phyloP scores from a whole-genome alignment of 2,329 filamentous ascomycete species.

The Gnomoniopsis smithogilvyi region DNA sequence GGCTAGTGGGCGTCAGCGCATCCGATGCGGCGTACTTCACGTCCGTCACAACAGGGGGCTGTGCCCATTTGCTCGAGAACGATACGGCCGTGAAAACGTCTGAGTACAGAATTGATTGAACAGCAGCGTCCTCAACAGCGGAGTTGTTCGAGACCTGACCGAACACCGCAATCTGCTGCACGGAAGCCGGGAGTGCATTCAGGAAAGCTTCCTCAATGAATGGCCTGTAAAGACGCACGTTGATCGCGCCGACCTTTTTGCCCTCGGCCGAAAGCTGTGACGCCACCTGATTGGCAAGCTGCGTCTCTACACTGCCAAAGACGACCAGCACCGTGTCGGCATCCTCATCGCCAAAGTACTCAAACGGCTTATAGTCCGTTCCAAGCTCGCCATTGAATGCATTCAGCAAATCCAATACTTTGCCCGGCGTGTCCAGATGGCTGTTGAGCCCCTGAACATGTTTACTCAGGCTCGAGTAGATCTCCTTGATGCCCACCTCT shows the following conservation, averaged over 20 bases:
- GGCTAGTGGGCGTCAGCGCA: slow-evolving; percentile 51
- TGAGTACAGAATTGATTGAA: slow-evolving; percentile 85
- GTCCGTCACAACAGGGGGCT: slow-evolving; percentile 67
- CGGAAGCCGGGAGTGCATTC: slow-evolving; percentile 70
- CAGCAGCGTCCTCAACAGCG: slow-evolving; percentile 69
- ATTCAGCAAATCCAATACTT: slow-evolving; percentile 65
- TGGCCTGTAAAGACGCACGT: slow-evolving; percentile 89
- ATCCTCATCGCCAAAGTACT: slow-evolving; percentile 82
- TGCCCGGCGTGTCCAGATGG: slow-evolving; percentile 70
- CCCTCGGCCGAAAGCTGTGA: slow-evolving; percentile 68
- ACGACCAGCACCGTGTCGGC: slow-evolving; percentile 84
- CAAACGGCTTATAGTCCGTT: slow-evolving; percentile 88
- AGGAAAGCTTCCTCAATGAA: slow-evolving; percentile 96
- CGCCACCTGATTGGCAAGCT: slow-evolving; percentile 79
- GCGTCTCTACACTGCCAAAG: slow-evolving; percentile 88
- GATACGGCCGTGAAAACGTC: slow-evolving; percentile 84
- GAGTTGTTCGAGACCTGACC: slow-evolving; percentile 79
- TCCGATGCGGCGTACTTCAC: slow-evolving; percentile 81
- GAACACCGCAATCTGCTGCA: slow-evolving; percentile 75
- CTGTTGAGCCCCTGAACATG: slow-evolving; percentile 58
- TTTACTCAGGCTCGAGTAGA: slow-evolving; percentile 64
- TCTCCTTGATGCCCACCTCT: slow-evolving; percentile 57
- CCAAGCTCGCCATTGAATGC: slow-evolving; percentile 88
- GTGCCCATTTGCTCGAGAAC: slow-evolving; percentile 67
- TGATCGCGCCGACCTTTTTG: slow-evolving; percentile 79